Base-by-base conservation (phyloP, 495 filamentous ascomycete genomes). In the Parathielavia appendiculata region DNA sequence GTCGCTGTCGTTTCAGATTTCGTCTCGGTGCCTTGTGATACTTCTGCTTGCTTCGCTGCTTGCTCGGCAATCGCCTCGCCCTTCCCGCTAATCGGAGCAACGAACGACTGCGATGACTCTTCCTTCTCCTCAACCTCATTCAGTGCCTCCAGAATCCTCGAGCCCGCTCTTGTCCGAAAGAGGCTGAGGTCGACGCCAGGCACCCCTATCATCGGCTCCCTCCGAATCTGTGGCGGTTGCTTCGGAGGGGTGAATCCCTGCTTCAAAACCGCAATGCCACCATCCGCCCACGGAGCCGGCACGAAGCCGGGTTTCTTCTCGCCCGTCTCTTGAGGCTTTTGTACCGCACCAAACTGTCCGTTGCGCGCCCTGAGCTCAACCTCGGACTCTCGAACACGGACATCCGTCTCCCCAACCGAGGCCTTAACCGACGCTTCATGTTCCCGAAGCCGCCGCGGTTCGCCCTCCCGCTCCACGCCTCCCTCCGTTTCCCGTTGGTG, bases 161-260 rank as follows among this genome's bases (percentile, higher is more conserved):
- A 71, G 10, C 66, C 73, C 32, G 58, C 65, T 39, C 44, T 63
- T 17, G 73, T 76, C 34, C 63, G 70, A 41, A 78, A 78, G 32
- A 77, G 43, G 48, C 73, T 70, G 43, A 74, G 35, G 52, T 76
- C 59, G 23, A 75, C 60, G 30, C 47, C 59, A 1, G 41, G 14
- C 12, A 40, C 23, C 3, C 58, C 49, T 23, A 58, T 41, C 6
- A 55, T 13, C 36, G 57, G 38, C 13, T 7, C 46, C 35, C 20
- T 53, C 39, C 16, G 34, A 20, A 51, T 13, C 8, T 51, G 51
- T 20, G 57, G 61, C 5, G 56, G 46, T 36, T 19, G 41, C 38
- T 36, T 58, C 1, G 56, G 63, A 0, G 51, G 52, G 4, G 46
- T 43, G 20, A 61, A 56, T 1, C 45, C 53, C 30, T 60, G 45